phyloP scores from a whole-genome alignment of 208 protist genomes.

The Kentomonas sorsogonicus region DNA sequence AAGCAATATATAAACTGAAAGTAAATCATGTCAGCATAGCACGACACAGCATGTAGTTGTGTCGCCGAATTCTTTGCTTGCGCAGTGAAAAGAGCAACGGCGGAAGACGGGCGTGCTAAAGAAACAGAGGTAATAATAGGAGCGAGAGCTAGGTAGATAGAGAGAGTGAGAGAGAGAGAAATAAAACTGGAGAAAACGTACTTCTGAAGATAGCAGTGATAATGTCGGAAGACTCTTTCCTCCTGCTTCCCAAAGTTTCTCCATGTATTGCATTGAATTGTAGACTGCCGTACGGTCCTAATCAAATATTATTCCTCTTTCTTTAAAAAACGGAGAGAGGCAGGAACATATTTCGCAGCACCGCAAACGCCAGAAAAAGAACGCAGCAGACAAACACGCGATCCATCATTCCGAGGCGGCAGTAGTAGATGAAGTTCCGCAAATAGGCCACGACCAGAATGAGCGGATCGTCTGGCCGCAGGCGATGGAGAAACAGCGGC shows the following conservation, averaged over 20 bases:
- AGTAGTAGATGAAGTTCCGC: background rate
- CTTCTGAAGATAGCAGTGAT: too few relatives aligned
- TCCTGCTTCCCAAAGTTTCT: too few relatives aligned
- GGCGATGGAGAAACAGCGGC: background rate
- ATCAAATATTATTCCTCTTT: background rate
- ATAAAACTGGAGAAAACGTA: background rate
- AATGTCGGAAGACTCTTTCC: too few relatives aligned
- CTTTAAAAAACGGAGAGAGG: slow-evolving; percentile 12
- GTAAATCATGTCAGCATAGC: too few relatives aligned
- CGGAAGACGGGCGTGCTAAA: too few relatives aligned
- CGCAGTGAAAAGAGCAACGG: too few relatives aligned
- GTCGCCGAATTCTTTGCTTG: too few relatives aligned
- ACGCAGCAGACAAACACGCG: slow-evolving; percentile 15
- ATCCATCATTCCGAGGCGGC: slow-evolving; percentile 15
- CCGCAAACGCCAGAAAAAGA: slow-evolving; percentile 14
- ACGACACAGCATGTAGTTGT: too few relatives aligned
- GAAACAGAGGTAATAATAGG: too few relatives aligned
- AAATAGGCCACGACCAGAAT: slow-evolving; percentile 14
- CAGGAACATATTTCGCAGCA: slow-evolving; percentile 16
- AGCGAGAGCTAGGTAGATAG: background rate
- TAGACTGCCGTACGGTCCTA: background rate
- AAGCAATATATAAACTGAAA: slow-evolving; percentile 1
- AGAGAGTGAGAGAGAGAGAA: background rate
- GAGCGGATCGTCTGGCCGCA: background rate
- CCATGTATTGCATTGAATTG: too few relatives aligned